These are phyloP conservation scores for Tolypocladium ovalisporum DNA, from an alignment of 2,329 filamentous ascomycete species.

Conservation along the genomic window DNA sequence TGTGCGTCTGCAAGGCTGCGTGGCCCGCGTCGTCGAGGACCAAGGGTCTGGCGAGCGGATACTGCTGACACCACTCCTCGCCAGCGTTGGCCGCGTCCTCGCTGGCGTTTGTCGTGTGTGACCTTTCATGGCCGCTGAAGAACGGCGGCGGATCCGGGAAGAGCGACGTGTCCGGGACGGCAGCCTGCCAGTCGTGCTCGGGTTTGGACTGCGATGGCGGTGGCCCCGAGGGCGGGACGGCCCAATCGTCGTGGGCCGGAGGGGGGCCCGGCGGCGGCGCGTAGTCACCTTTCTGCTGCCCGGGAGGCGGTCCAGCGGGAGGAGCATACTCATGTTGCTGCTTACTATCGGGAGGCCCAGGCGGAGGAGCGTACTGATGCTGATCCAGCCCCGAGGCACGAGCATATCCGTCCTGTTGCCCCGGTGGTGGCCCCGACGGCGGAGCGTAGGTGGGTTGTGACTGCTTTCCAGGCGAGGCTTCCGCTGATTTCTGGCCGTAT, in stretches of 20 bases:
- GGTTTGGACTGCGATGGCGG: constrained; percentile 15
- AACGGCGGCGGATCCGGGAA: constrained; percentile 64
- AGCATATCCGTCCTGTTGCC: constrained; percentile 8
- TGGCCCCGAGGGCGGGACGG: constrained; percentile 25
- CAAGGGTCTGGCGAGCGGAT: constrained; percentile 47
- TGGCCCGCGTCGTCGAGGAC: constrained; percentile 33
- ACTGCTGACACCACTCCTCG: constrained; percentile 51
- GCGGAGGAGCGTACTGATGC: constrained; percentile 20
- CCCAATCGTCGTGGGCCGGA: constrained; percentile 14
- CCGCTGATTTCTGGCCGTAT: neutral
- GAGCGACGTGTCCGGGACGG: constrained; percentile 61
- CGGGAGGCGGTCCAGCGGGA: neutral
- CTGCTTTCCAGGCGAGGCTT: neutral
- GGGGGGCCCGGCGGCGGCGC: constrained; percentile 19
- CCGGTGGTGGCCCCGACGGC: neutral
- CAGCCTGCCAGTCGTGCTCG: constrained; percentile 58
- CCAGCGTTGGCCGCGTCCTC: constrained; percentile 53
- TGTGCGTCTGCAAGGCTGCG: constrained; percentile 35
- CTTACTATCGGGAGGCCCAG: constrained; percentile 18
- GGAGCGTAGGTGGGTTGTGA: neutral
- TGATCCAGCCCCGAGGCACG: constrained; percentile 17
- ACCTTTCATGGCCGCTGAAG: constrained; percentile 50
- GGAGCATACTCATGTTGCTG: neutral
- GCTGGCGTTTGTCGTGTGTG: constrained; percentile 59
- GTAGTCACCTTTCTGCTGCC: constrained; percentile 11